Conservation (phyloP, 495 filamentous ascomycete species). For the Extremus antarcticus region DNA sequence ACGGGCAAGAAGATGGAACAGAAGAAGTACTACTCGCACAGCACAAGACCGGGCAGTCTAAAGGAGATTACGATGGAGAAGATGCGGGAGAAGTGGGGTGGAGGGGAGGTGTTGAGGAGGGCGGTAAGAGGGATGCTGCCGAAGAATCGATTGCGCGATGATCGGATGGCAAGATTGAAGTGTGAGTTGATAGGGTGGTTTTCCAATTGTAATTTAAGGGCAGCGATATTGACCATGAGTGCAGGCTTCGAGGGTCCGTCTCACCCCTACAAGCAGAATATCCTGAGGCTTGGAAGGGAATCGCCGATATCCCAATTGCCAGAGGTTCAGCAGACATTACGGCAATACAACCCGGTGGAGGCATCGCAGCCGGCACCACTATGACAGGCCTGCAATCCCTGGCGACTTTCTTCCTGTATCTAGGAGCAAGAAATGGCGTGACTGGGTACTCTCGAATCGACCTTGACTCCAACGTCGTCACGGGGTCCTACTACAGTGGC, state of each 20-base stretch:
- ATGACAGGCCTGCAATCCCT: too few relatives aligned
- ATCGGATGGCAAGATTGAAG: conserved; percentile 79
- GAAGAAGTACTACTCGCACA: conserved; percentile 93
- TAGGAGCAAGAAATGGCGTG: too few relatives aligned
- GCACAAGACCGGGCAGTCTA: conserved; percentile 76
- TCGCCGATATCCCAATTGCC: conserved; percentile 28
- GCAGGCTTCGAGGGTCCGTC: conserved; percentile 77
- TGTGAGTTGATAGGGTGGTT: conserved; percentile 38
- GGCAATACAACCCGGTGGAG: too few relatives aligned
- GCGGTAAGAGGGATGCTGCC: conserved; percentile 95
- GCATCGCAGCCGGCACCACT: neutral
- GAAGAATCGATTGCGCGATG: conserved; percentile 85
- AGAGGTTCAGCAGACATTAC: conserved; percentile 35
- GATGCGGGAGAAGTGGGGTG: conserved; percentile 88
- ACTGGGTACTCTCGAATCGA: too few relatives aligned
- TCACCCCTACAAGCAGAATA: conserved; percentile 86
- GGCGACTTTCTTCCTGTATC: too few relatives aligned
- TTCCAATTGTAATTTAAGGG: neutral
- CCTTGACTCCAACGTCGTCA: neutral
- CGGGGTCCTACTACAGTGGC: too few relatives aligned
- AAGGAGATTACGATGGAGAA: conserved; percentile 86
- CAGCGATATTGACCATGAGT: conserved; percentile 10
- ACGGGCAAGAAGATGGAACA: conserved; percentile 87
- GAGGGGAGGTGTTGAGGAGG: conserved; percentile 82
- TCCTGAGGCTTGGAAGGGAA: conserved; percentile 50